Conservation (phyloP, 768 basidiomycete genomes). For the Pleurotus giganteus region DNA sequence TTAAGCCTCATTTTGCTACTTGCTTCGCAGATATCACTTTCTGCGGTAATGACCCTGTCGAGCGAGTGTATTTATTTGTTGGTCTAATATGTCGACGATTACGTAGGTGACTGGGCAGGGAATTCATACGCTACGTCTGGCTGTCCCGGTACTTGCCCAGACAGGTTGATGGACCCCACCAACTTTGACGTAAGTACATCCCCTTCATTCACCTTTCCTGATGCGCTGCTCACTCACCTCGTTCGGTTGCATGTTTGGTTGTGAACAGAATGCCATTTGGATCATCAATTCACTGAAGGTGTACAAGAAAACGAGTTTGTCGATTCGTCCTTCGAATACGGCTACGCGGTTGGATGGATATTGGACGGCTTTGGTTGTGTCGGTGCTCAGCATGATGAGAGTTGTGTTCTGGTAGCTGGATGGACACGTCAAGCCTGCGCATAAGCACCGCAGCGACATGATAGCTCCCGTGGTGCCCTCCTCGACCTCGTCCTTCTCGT, state of each 20-base stretch:
- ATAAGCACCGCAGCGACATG: no score
- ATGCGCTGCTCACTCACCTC: neutral
- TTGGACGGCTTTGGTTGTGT: neutral
- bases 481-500: no score
- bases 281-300: conserved; percentile 78
- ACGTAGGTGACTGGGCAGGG: conserved; percentile 77
- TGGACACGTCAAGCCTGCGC: no score
- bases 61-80: conserved; percentile 1
- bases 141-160: conserved; percentile 73
- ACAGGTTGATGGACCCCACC: conserved; percentile 58
- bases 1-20: neutral
- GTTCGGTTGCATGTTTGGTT: neutral
- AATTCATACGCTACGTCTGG: conserved; percentile 72
- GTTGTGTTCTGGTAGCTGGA: no score
- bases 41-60: conserved; percentile 50
- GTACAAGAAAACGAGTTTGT: conserved; percentile 56
- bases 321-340: conserved; percentile 6
- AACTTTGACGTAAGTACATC: conserved; percentile 63
- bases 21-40: conserved; percentile 67
- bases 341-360: neutral
- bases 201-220: neutral
- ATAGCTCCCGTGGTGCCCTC: no score
- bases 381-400: no score
- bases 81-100: conserved; percentile 9
- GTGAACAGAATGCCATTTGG: conserved; percentile 74